Conservation (phyloP, 441 rosid genomes). For the Macaranga tanarius region DNA sequence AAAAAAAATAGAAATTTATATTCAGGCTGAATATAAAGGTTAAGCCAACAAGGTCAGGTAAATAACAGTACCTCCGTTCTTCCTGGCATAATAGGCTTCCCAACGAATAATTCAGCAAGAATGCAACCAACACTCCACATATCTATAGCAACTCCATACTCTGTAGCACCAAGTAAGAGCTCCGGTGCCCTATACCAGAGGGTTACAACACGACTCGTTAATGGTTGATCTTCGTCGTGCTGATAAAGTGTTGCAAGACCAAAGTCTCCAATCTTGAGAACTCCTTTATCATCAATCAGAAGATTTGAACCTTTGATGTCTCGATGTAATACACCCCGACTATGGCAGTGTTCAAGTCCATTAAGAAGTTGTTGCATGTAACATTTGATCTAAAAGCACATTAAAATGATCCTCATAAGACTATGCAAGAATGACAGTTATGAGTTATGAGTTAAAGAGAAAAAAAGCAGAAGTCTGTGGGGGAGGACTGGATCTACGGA, state of each 20-base stretch:
- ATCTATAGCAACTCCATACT: constrained; percentile 80
- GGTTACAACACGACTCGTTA: constrained; percentile 95
- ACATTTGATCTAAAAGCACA: constrained; percentile 69
- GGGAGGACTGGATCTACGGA: too few relatives aligned
- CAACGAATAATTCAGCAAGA: constrained; percentile 72
- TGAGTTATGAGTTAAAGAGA: neutral
- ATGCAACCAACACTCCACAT: constrained; percentile 94
- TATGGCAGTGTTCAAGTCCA: constrained; percentile 92
- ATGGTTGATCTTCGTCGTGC: constrained; percentile 56
- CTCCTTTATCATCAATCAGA: constrained; percentile 65
- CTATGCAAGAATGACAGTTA: neutral
- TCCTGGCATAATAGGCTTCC: constrained; percentile 96
- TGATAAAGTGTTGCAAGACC: constrained; percentile 70
- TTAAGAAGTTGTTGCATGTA: constrained; percentile 73
- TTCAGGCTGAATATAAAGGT: neutral
- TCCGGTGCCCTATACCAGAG: constrained; percentile 97
- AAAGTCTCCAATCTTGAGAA: constrained; percentile 87
- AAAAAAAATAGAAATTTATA: neutral
- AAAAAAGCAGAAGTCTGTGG: too few relatives aligned
- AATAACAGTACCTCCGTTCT: constrained; percentile 74
- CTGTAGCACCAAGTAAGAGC: constrained; percentile 90
- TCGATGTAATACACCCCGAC: constrained; percentile 73
- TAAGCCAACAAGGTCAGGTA: neutral
- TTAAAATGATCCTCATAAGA: neutral
- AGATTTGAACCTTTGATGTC: constrained; percentile 96